These are phyloP conservation scores for Emmonsiellopsis sp. DNA, from an alignment of 2,329 filamentous ascomycete species.

Conservation along the genomic window DNA sequence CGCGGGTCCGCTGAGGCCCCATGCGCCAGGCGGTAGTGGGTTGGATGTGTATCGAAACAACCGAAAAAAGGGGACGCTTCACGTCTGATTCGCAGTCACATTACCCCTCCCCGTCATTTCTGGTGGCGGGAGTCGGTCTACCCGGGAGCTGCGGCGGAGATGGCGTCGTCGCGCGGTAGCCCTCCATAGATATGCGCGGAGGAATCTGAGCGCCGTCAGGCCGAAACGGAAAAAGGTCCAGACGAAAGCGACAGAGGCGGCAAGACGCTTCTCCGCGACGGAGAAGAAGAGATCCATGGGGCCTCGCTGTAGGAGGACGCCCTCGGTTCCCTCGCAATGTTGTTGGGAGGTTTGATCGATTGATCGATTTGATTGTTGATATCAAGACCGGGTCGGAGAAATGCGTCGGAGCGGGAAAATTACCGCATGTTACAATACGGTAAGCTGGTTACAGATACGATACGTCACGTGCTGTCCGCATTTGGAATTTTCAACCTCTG, in stretches of 20 bases:
- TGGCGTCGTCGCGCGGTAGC: background rate
- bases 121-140: background rate
- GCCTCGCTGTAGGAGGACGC: background rate
- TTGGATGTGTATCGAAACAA: too few relatives aligned
- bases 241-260: slow-evolving; percentile 7
- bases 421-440: background rate
- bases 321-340: background rate
- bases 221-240: slow-evolving; percentile 9
- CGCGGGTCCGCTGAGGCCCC: too few relatives aligned
- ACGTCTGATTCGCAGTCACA: background rate
- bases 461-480: background rate
- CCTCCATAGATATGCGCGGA: slow-evolving; percentile 6
- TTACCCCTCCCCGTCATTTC: background rate
- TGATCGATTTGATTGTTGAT: background rate
- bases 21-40: too few relatives aligned
- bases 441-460: background rate
- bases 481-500: background rate
- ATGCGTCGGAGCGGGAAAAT: background rate
- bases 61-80: background rate
- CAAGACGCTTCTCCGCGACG: slow-evolving; percentile 10
- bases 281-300: slow-evolving; percentile 13
- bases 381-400: background rate
- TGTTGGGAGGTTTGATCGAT: background rate
- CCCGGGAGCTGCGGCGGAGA: background rate
- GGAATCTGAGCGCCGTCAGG: background rate